Evolutionary conservation across 148 eudicot genomes (phyloP).

Genomic region (Rhododendron henanense): DNA sequence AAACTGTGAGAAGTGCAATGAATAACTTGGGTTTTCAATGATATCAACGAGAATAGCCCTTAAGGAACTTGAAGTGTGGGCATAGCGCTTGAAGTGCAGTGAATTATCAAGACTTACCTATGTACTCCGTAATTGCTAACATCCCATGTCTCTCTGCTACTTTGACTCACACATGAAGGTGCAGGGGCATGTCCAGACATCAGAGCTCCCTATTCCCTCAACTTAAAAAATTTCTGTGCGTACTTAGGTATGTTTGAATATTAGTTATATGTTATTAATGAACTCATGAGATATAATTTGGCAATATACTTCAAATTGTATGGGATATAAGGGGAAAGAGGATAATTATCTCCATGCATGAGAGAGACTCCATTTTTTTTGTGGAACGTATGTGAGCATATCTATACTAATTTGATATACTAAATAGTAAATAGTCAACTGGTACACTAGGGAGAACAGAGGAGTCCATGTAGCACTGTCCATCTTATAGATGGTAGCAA

Average conservation of each 20-base stretch:
- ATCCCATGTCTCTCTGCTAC: not conserved
- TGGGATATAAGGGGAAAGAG: not conserved
- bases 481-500: not conserved
- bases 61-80: not conserved
- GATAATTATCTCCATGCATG: not conserved
- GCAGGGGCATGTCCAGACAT: not conserved
- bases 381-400: not conserved
- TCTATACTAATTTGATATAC: not conserved
- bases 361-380: not conserved
- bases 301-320: not conserved
- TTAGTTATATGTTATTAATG: not conserved
- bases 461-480: not conserved
- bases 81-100: not conserved
- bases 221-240: not conserved
- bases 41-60: not conserved
- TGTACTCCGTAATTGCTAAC: not conserved
- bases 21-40: not conserved
- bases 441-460: not conserved
- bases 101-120: not conserved
- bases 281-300: not conserved
- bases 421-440: not conserved
- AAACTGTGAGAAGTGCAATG: not conserved
- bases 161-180: not conserved
- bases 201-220: not conserved
- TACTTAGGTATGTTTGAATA: not conserved